Base-by-base conservation (phyloP, 805 yeast genomes). In the Yarrowia sp. region DNA sequence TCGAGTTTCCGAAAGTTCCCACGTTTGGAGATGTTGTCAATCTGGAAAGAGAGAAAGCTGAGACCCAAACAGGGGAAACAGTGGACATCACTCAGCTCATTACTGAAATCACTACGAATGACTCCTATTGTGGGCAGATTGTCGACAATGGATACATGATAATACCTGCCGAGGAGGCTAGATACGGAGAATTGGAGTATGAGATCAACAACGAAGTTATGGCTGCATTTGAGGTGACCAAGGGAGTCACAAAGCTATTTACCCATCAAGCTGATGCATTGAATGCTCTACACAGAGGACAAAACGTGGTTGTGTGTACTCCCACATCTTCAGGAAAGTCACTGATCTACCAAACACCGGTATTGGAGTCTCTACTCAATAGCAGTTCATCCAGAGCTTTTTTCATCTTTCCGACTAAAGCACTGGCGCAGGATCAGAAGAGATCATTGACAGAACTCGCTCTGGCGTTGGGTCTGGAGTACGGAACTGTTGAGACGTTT, bases 271-370 rank as follows among this genome's bases (percentile, higher is more conserved):
- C 90, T 1, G 84, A 85, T 64, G 98, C 97, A 0, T 76, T 93
- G 1, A 83, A 87, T 68, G 83, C 87, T 0, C 77, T 90, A 26
- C 68, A 85, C 59, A 73, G 78, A 0, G 86, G 87, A 0, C 81
- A 85, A 59, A 87, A 93, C 77, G 92, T 92, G 5, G 90, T 95
- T 52, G 87, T 93, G 2, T 88, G 97, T n/a, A 95, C 99, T 0
- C 87, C 98, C 0, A 95, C 99, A 0, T 92, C 98, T 0, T 92
- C 98, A 0, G 99, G 99, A 59, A 95, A 95, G 74, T 93, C 98
- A 0, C 80, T 95, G 70, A 90, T 95, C 38, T 95, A 93, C 74
- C 99, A 95, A 77, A 78, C 92, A 1, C 97, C 98, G 0, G 90
- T 94, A 2, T 76, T 93, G 63, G 79, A 79, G n/a, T 72, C 74